phyloP scores from a whole-genome alignment of 306 rosid genomes.

The Leucaena leucocephala region DNA sequence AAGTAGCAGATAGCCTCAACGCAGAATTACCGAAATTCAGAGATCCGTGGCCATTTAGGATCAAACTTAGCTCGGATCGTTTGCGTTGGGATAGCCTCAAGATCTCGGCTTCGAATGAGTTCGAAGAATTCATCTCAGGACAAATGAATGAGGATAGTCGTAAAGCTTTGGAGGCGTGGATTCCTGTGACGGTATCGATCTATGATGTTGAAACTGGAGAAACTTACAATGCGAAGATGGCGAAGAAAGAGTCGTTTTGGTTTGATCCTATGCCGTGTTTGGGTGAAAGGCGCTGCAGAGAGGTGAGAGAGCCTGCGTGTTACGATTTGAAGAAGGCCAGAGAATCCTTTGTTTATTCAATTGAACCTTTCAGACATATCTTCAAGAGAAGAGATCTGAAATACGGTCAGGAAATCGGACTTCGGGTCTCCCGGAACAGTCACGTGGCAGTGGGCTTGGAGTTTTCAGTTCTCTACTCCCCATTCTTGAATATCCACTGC shows the following conservation, averaged over 20 bases:
- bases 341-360: conserved; percentile 49
- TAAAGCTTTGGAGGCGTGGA: conserved; percentile 42
- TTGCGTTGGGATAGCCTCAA: conserved; percentile 55
- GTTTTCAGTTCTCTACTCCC: conserved; percentile 47
- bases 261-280: conserved; percentile 50
- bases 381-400: conserved; percentile 45
- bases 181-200: conserved; percentile 47
- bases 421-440: conserved; percentile 40
- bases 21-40: not conserved
- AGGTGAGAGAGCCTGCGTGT: conserved; percentile 34
- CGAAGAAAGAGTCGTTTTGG: conserved; percentile 58
- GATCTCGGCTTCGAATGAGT: conserved; percentile 45
- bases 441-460: conserved; percentile 31
- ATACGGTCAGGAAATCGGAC: conserved; percentile 58
- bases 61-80: conserved; percentile 44
- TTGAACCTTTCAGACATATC: conserved; percentile 51
- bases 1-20: not conserved
- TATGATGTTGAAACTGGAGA: conserved; percentile 59
- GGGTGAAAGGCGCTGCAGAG: conserved; percentile 40
- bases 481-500: conserved; percentile 24
- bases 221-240: conserved; percentile 47
- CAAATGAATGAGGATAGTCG: conserved; percentile 48
- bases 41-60: conserved; percentile 51
- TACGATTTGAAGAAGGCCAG: conserved; percentile 44
- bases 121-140: conserved; percentile 49